Base-by-base conservation (phyloP, 164 flowering plant genomes). In the Umbellularia californica region DNA sequence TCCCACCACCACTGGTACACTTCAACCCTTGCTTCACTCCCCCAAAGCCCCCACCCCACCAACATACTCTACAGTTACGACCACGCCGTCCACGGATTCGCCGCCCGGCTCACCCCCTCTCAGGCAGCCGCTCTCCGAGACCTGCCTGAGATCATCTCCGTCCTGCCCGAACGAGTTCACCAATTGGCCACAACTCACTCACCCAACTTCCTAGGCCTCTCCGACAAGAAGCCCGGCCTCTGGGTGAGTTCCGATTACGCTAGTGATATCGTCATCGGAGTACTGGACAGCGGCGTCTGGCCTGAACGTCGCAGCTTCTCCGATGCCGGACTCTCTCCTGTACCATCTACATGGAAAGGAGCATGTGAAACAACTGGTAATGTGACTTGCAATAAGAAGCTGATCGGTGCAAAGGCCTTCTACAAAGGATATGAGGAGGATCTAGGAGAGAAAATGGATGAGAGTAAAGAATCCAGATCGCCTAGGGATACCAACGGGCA, bases 401-500 rank as follows among this genome's bases (percentile, higher is more conserved):
- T 93, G 47, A 89, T 93, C 65, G 99, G 99, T 0, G 97, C 98
- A 0, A 85, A 83, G 73, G 89, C 85, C 0, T 95, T 78, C 73
- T 84, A 79, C 69, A 81, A 72, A 62, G 99, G 97, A 1, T 90
- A 88, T 58, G 84, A 82, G 62, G 68, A 90, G 5, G 41, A 62
- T 7, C 15, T 65, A 12, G 83, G 76, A 0, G 50, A 73, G 0
- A 78, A 79, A 1, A 83, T 88, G 20, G 74, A 86, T 19, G 86
- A 78, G n/a, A 69, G 84, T 6, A 55, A 41, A 13, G 93, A 91
- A 30, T 85, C 86, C 2, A 81, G 67, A n/a, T 90, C 99, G 2
- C 92, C 97, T 0, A 78, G 92, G 15, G 99, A 95, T 58, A 90
- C 98, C 0, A 92, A 90, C 41, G 99, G 99, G 0, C 99, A 95